A percentile compares a stretch with the other conserved stretches of the same genome.
These are phyloP conservation scores for Megacollybia marginata DNA, from an alignment of 768 basidiomycete species.

Conservation along the genomic window DNA sequence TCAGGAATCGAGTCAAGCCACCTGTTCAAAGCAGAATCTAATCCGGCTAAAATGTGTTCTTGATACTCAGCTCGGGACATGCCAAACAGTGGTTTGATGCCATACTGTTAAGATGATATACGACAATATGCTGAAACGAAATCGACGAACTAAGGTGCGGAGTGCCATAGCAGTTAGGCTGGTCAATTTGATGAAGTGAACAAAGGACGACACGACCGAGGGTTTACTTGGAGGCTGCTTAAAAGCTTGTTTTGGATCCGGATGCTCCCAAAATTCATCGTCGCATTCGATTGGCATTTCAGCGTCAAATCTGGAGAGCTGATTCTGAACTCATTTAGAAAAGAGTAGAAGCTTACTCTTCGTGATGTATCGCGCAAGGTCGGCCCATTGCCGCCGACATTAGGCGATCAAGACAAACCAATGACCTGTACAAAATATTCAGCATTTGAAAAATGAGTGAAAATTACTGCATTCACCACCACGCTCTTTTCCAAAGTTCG, in stretches of 20 bases:
- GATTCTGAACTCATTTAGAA: not conserved
- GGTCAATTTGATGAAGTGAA: constrained; percentile 44
- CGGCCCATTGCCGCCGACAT: constrained; percentile 50
- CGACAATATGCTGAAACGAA: not conserved
- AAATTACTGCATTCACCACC: constrained; percentile 34
- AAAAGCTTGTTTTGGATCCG: constrained; percentile 49
- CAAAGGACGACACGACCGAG: constrained; percentile 48
- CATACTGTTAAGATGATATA: constrained; percentile 52
- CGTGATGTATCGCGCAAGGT: constrained; percentile 64
- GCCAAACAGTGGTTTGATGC: constrained; percentile 46
- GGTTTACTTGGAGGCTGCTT: constrained; percentile 55
- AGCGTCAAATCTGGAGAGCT: constrained; percentile 51
- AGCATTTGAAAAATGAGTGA: not conserved
- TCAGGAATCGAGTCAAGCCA: constrained; percentile 70
- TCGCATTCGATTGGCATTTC: constrained; percentile 56
- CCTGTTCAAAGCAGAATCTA: constrained; percentile 69
- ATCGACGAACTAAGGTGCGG: constrained; percentile 42
- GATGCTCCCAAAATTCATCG: constrained; percentile 64
- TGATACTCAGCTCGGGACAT: constrained; percentile 42
- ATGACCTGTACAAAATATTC: constrained; percentile 28
- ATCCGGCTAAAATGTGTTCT: constrained; percentile 58
- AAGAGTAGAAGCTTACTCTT: constrained; percentile 43
- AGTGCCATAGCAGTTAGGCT: constrained; percentile 55
- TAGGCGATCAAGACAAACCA: constrained; percentile 39
- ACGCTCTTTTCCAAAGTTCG: constrained; percentile 72